Conservation (phyloP, 2,329 filamentous ascomycete species). For the Claviceps africana region DNA sequence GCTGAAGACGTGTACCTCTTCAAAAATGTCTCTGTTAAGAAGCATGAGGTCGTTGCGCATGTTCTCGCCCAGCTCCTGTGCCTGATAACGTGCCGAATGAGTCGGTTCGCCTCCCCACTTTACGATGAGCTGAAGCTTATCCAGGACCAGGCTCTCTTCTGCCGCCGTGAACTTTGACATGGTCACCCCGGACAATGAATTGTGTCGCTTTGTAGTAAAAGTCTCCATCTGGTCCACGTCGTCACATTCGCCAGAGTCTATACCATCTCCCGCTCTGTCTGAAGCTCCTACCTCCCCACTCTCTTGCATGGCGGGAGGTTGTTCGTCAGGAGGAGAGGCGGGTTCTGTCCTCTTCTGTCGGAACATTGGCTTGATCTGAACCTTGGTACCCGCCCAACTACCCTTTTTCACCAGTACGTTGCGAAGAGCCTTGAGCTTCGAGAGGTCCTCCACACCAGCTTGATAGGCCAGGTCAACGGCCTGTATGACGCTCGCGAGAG, state of each 20-base stretch:
- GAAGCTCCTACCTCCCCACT: slow-evolving; percentile 10
- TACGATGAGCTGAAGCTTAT: slow-evolving; percentile 94
- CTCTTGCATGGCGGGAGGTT: slow-evolving; percentile 17
- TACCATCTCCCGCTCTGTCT: slow-evolving; percentile 7
- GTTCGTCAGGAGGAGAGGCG: slow-evolving; percentile 23
- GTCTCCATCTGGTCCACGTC: background rate
- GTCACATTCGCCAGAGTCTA: slow-evolving; percentile 9
- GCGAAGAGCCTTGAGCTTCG: slow-evolving; percentile 72
- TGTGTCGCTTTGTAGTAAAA: slow-evolving; percentile 47
- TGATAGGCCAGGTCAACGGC: slow-evolving; percentile 72
- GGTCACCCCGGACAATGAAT: slow-evolving; percentile 79
- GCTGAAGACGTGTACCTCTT: slow-evolving; percentile 88
- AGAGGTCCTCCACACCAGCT: slow-evolving; percentile 68
- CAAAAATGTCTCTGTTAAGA: slow-evolving; percentile 81
- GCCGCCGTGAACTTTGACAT: slow-evolving; percentile 88
- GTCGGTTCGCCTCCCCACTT: slow-evolving; percentile 99
- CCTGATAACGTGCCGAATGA: slow-evolving; percentile 90
- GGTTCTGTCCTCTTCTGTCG: slow-evolving; percentile 67
- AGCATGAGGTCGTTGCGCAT: slow-evolving; percentile 91
- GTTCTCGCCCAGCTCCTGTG: slow-evolving; percentile 85
- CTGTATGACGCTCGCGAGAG: slow-evolving; percentile 73
- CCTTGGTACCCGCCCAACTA: slow-evolving; percentile 87
- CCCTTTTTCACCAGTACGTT: slow-evolving; percentile 88
- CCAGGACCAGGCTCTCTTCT: slow-evolving; percentile 82
- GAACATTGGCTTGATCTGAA: slow-evolving; percentile 99